Base-by-base conservation (phyloP, 1,139 yeast genomes). In the Hyphopichia fennica region DNA sequence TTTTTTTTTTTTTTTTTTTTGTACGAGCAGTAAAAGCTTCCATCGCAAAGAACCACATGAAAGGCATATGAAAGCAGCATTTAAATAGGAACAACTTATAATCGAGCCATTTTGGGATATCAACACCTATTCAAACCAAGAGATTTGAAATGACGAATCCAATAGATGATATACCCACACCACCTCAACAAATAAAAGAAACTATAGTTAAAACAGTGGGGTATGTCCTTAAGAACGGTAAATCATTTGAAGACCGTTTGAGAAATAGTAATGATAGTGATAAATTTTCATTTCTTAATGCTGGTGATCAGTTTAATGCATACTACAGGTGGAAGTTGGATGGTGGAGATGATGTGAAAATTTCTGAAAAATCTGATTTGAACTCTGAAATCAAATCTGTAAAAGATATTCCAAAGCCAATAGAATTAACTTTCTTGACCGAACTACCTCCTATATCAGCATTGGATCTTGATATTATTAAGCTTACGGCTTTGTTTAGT, bases 131-230 rank as follows among this genome's bases (percentile, higher is more conserved):
- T 22, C 23, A 22, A 6, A 22, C 23, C 23, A 22, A 6, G 8
- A 22, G 9, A 9, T 6, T 7, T 22, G 8, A 22, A 22, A 22
- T 22, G 9, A 9, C 9, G 6, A 22, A 22, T 22, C 9, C 23
- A 22, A 9, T 25, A 13, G 31, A 28, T n/a, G 11, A 19, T 17
- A 28, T 35, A 28, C 11, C 33, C 5, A 18, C 11, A 11, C 90
- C 90, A 0, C 87, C 88, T 1, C 72, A 71, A 2, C 81, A 81
- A 19, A 59, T 81, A 5, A 67, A 77, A 51, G 72, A 70, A 22
- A 73, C 81, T 8, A 83, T 90, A 14, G 84, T 79, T 42, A 87
- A 85, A 56, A 87, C 96, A 0, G 87, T 85, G 1, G 79, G 69
- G 3, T 88, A 84, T 55, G 88, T 90, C 10, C 54, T 67, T 27